A percentile compares a stretch with the other conserved stretches of the same genome.
These are phyloP conservation scores for Pyricularia grisea DNA, from an alignment of 2,329 filamentous ascomycete genomes.

Conservation along the genomic window DNA sequence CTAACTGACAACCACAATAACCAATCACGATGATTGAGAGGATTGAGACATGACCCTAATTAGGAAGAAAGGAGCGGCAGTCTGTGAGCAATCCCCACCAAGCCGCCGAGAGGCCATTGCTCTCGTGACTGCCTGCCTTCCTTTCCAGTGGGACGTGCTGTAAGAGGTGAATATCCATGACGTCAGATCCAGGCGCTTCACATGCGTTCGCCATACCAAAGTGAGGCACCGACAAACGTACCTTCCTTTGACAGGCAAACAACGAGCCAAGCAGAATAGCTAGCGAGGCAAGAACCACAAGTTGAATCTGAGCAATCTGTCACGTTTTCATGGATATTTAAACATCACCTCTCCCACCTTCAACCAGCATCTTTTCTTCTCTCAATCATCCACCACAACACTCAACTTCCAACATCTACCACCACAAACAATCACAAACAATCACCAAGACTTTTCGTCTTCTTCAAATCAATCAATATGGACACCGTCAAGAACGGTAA, in stretches of 20 bases:
- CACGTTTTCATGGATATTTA: slow-evolving; percentile 2
- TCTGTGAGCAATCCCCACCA: neutral
- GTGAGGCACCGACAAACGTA: neutral
- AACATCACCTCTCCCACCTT: slow-evolving; percentile 3
- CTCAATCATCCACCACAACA: slow-evolving; percentile 9
- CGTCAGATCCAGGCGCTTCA: neutral
- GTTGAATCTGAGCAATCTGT: neutral
- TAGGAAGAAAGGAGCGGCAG: neutral
- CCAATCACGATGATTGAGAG: neutral
- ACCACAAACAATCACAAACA: slow-evolving; percentile 4
- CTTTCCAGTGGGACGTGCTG: neutral
- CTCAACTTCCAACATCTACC: slow-evolving; percentile 9
- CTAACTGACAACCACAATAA: neutral
- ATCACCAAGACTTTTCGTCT: slow-evolving; percentile 6
- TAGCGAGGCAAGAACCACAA: neutral
- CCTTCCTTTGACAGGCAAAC: neutral
- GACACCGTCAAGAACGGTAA: slow-evolving; percentile 31
- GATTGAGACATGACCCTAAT: neutral
- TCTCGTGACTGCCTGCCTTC: neutral
- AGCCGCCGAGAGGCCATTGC: neutral
- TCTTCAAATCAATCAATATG: slow-evolving; percentile 21
- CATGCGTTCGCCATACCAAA: neutral
- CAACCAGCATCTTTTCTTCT: neutral
- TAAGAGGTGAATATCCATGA: neutral
- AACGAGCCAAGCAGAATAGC: neutral